phyloP scores from a whole-genome alignment of 2,329 filamentous ascomycete genomes.

The Arthrobotrys sphaeroides region DNA sequence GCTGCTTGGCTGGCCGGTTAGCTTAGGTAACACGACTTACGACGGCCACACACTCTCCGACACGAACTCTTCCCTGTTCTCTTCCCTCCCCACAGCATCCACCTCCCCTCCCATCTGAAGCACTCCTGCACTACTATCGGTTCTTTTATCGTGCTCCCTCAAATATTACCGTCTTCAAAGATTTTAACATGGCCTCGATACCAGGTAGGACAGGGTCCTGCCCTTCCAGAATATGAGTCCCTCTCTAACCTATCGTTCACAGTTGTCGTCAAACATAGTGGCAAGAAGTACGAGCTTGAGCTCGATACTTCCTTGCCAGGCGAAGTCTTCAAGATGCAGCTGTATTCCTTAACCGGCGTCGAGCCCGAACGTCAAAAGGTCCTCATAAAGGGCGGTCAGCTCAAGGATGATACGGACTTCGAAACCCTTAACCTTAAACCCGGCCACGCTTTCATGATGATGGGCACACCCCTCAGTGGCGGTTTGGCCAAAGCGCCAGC shows the following conservation, averaged over 20 bases:
- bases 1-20: not conserved
- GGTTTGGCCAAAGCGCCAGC: slow-evolving; percentile 75
- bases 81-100: slow-evolving; percentile 8
- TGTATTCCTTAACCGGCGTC: slow-evolving; percentile 93
- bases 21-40: slow-evolving; percentile 24
- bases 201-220: slow-evolving; percentile 17
- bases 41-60: not conserved
- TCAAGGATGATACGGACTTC: slow-evolving; percentile 94
- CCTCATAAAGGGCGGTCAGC: slow-evolving; percentile 88
- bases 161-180: not conserved
- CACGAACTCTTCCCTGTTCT: not conserved
- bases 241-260: not conserved
- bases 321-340: slow-evolving; percentile 93
- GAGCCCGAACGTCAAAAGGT: slow-evolving; percentile 97
- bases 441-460: slow-evolving; percentile 91
- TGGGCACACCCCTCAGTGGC: slow-evolving; percentile 82
- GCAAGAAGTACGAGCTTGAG: slow-evolving; percentile 94
- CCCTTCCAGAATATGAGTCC: not conserved
- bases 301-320: slow-evolving; percentile 84
- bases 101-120: not conserved
- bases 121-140: too few relatives aligned
- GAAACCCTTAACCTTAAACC: slow-evolving; percentile 84
- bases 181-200: slow-evolving; percentile 41
- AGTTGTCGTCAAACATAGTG: slow-evolving; percentile 95
- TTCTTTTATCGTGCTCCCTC: too few relatives aligned